Conservation (phyloP, 805 yeast species). For the Ogataea populi-albae region DNA sequence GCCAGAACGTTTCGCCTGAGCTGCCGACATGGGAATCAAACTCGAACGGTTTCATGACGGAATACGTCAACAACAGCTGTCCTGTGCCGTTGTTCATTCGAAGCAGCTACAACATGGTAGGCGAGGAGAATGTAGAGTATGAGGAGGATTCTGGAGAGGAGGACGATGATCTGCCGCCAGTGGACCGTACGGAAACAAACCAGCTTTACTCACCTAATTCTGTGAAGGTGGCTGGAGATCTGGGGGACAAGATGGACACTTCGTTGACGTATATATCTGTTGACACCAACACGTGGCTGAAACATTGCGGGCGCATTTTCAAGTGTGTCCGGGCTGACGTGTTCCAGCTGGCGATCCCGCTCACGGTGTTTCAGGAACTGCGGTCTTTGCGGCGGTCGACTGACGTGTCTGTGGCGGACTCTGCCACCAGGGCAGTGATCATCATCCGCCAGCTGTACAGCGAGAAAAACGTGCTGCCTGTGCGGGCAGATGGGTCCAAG, state of each 20-base stretch:
- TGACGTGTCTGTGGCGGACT: constrained; percentile 72
- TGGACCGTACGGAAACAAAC: constrained; percentile 4
- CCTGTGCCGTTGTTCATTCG: constrained; percentile 15
- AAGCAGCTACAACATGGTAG: constrained; percentile 6
- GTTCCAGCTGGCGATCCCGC: constrained; percentile 61
- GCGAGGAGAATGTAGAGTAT: constrained; percentile 20
- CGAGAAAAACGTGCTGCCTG: constrained; percentile 53
- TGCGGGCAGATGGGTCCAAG: constrained; percentile 66
- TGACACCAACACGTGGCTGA: constrained; percentile 79
- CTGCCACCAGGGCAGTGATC: constrained; percentile 77
- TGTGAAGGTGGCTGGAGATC: constrained; percentile 39
- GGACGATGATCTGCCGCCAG: constrained; percentile 16
- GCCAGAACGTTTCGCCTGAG: constrained; percentile 15
- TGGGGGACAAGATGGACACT: constrained; percentile 58
- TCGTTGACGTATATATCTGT: constrained; percentile 56
- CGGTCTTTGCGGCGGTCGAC: constrained; percentile 67
- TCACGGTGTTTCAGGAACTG: constrained; percentile 75
- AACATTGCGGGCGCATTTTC: constrained; percentile 73
- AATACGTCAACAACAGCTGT: constrained; percentile 26
- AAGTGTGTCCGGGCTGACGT: constrained; percentile 62
- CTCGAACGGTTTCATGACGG: constrained; percentile 33
- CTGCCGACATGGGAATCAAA: constrained; percentile 31
- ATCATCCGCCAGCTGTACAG: constrained; percentile 64
- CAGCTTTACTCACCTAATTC: constrained; percentile 14
- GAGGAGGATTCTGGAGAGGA: constrained; percentile 19